These are phyloP conservation scores for Ciborinia camelliae DNA, from an alignment of 2,329 filamentous ascomycete genomes.

Conservation along the genomic window DNA sequence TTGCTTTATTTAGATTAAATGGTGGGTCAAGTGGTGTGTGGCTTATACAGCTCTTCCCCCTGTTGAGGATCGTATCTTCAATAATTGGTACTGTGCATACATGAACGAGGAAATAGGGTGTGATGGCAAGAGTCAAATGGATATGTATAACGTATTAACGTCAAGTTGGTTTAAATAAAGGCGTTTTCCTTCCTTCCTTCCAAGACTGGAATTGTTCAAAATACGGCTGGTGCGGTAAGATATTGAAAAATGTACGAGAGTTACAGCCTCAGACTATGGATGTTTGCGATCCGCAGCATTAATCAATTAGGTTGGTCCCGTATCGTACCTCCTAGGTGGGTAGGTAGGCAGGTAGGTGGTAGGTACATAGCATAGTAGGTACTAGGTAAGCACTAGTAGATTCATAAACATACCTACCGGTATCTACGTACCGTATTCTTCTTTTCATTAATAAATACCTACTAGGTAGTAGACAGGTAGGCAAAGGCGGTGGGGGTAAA, in stretches of 20 bases:
- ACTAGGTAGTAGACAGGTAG: not conserved
- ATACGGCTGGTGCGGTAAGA: not conserved
- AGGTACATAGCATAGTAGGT: too few species aligned
- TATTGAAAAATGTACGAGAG: not conserved
- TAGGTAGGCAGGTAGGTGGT: too few species aligned
- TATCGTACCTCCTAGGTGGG: too few species aligned
- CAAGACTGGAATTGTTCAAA: not conserved
- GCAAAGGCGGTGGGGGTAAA: slow-evolving; percentile 13
- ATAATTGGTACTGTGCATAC: slow-evolving; percentile 8
- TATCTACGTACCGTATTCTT: not conserved
- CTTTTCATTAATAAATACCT: not conserved
- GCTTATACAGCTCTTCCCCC: slow-evolving; percentile 12
- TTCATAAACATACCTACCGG: slow-evolving; percentile 10
- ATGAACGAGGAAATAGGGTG: not conserved
- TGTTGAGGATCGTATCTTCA: slow-evolving; percentile 5
- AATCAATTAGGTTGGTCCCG: not conserved
- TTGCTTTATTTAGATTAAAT: slow-evolving; percentile 15
- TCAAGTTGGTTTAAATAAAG: not conserved
- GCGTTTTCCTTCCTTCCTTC: not conserved
- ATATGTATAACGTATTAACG: not conserved
- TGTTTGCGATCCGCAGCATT: slow-evolving; percentile 5
- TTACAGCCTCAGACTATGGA: not conserved
- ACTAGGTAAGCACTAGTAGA: not conserved
- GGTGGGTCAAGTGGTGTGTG: slow-evolving; percentile 3
- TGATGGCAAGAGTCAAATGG: not conserved